A percentile compares a stretch with the other conserved stretches of the same genome.
Evolutionary conservation across 345 rosid genomes (phyloP).

Genomic region (Populus alba): DNA sequence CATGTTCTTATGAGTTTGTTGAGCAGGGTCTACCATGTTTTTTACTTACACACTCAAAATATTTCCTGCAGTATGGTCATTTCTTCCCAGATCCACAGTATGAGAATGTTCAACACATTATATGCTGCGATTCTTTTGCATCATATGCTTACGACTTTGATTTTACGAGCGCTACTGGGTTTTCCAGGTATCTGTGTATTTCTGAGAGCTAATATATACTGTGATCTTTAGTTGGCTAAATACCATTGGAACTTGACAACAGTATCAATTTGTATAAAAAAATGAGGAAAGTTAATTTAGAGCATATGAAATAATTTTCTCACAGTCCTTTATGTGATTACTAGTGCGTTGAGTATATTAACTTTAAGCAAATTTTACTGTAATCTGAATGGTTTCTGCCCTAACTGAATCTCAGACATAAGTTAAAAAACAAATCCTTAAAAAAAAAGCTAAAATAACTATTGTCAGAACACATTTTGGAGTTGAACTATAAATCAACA

Average conservation of each 20-base stretch:
- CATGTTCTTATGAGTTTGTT: constrained; percentile 1
- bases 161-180: constrained; percentile 66
- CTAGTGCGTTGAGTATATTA: not conserved
- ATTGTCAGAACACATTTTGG: not conserved
- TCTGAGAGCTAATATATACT: not conserved
- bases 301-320: not conserved
- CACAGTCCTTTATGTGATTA: too few relatives aligned
- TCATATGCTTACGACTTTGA: constrained; percentile 97
- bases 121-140: constrained; percentile 93
- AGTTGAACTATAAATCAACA: not conserved
- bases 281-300: not conserved
- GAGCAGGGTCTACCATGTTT: constrained; percentile 1
- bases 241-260: not conserved
- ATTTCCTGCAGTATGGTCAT: constrained; percentile 83
- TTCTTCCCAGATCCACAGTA: constrained; percentile 97
- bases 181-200: constrained; percentile 58
- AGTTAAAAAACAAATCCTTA: not conserved
- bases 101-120: constrained; percentile 95
- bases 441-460: not conserved
- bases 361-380: not conserved
- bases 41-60: constrained; percentile 18
- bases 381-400: not conserved
- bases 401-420: not conserved
- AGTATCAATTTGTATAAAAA: not conserved
- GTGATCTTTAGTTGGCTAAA: not conserved